Conservation (phyloP, 2,329 filamentous ascomycete genomes). For the Epichloe brachyelytri region DNA sequence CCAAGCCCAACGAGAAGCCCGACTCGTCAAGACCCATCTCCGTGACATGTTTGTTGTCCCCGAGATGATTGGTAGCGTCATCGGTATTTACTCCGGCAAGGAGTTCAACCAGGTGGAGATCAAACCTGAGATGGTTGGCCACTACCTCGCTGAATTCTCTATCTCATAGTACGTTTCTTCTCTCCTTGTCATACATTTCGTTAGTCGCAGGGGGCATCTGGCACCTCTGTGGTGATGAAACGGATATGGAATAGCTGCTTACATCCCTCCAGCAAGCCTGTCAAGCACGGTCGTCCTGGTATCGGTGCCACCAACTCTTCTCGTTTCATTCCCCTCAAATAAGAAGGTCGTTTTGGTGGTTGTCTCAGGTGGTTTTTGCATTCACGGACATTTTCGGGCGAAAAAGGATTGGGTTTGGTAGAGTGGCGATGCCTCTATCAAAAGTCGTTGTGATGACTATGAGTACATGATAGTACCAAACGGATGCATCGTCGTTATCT, state of each 20-base stretch:
- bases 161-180: slow-evolving; percentile 83
- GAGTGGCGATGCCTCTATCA: slow-evolving; percentile 30
- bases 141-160: slow-evolving; percentile 98
- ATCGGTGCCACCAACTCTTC: slow-evolving; percentile 99
- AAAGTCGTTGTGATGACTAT: slow-evolving; percentile 31
- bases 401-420: slow-evolving; percentile 45
- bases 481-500: slow-evolving; percentile 24
- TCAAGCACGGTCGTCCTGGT: slow-evolving; percentile 99
- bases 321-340: slow-evolving; percentile 99
- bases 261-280: slow-evolving; percentile 68
- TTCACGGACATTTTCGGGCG: slow-evolving; percentile 43
- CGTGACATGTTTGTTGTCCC: slow-evolving; percentile 99
- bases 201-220: no score
- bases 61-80: slow-evolving; percentile 98
- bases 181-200: neutral
- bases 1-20: slow-evolving; percentile 99
- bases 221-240: neutral
- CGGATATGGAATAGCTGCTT: slow-evolving; percentile 23
- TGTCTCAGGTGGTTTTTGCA: slow-evolving; percentile 41
- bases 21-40: slow-evolving; percentile 98
- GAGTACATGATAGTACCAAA: slow-evolving; percentile 32
- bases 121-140: slow-evolving; percentile 99
- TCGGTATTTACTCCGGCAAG: slow-evolving; percentile 99
- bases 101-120: slow-evolving; percentile 99
- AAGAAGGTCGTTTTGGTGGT: slow-evolving; percentile 44